Evolutionary conservation across 257 asterid genomes (phyloP).

Genomic region (Fraxinus anomala): DNA sequence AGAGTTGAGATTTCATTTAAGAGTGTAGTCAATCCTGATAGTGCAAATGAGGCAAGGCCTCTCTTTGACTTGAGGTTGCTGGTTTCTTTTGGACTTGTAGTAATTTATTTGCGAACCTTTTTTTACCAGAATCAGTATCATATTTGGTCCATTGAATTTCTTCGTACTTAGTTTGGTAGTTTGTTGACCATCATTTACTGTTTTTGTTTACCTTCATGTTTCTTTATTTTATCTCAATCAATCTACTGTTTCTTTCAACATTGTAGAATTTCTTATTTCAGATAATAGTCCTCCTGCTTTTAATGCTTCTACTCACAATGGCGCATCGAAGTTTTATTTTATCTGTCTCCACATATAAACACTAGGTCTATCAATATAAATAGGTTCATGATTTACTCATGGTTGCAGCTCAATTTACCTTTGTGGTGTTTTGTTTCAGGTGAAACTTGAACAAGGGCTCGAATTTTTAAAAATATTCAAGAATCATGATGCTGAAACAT

Average conservation of each 20-base stretch:
- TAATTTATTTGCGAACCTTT: neutral
- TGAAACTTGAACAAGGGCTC: slow-evolving; percentile 81
- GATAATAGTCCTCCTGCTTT: neutral
- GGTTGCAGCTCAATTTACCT: neutral
- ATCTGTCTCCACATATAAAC: neutral
- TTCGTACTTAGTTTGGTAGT: neutral
- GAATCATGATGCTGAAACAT: slow-evolving; percentile 76
- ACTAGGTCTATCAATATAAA: neutral
- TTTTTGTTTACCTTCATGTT: neutral
- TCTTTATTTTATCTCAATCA: neutral
- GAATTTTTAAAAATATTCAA: slow-evolving; percentile 90
- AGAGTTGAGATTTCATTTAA: too few species aligned
- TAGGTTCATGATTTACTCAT: neutral
- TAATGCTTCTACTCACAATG: neutral
- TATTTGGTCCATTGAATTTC: neutral
- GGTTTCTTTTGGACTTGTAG: neutral
- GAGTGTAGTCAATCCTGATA: neutral
- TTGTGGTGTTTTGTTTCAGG: slow-evolving; percentile 47
- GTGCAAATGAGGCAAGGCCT: neutral
- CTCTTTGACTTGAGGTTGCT: neutral
- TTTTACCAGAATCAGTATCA: neutral
- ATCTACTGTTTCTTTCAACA: neutral
- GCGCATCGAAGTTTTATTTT: neutral
- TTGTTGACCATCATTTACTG: neutral
- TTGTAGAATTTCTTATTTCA: neutral